Base-by-base conservation (phyloP, 176 grass and related monocot species). In the Phragmites australis region DNA sequence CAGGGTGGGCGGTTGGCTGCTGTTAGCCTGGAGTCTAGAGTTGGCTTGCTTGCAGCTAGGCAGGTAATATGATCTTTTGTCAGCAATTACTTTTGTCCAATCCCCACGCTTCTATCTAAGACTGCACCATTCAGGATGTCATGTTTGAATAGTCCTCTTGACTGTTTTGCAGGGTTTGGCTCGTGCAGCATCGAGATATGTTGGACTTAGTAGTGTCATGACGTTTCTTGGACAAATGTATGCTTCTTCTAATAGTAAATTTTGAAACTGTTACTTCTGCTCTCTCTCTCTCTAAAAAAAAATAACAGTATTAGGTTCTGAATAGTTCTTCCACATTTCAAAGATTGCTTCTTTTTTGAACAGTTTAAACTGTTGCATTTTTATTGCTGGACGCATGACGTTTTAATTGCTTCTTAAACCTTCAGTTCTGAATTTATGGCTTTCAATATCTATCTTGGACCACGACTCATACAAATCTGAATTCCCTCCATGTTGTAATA, bases 211-310 rank as follows among this genome's bases (percentile, higher is more conserved):
- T 83, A 98, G 88, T 83, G 17, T 94, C 51, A 89, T 98, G 92
- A 89, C 85, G 68, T 73, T 98, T 71, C 74, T 98, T 84, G 96
- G 96, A 83, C 92, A 92, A 63, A 61, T 94, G 96, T 94, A 94
- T 79, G 80, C 49, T 80, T 43, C 80, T 87, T 52, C 31, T 74
- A 82, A 59, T 65, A 81, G 62, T 63, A 63, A 70, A 46, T 16
- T 75, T 65, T 83, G 11, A 77, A 39, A 8, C 6, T 43, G 22
- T 72, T 62, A 17, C n/a, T 69, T 58, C 1, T 60, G 6, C 13
- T 27, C 27, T 23, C n/a, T 12, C 13, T 27, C 27, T 23, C n/a
- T 3, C 19, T 3, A 34, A 22, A 27, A 59, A 50, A 30, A 1
- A 60, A 30, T 30, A 26, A 8, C 4, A 14, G 18, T 39, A 14